Evolutionary conservation across 2,329 filamentous ascomycete genomes (phyloP).

Genomic region (Colletotrichum eleusines): DNA sequence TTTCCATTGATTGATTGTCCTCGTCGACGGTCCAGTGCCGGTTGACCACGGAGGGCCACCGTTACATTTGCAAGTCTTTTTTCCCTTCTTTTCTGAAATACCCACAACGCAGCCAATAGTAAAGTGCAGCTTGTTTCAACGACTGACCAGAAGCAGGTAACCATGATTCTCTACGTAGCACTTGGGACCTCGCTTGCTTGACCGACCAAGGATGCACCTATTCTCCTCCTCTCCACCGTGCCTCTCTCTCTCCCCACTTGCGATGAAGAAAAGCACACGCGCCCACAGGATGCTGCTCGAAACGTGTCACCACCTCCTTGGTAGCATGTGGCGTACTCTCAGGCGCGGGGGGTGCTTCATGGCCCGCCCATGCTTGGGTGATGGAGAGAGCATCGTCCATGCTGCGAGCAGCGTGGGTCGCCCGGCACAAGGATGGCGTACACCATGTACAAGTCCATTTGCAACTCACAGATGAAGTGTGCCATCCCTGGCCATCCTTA

Average conservation of each 20-base stretch:
- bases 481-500: neutral
- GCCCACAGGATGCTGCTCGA: too few species aligned
- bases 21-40: neutral
- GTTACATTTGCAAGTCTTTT: neutral
- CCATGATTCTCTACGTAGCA: neutral
- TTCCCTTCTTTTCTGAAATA: neutral
- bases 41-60: neutral
- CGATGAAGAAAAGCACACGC: neutral
- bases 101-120: neutral
- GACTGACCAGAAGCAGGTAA: neutral
- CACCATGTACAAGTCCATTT: too few species aligned
- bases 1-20: neutral
- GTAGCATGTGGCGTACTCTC: neutral
- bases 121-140: neutral
- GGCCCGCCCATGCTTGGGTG: neutral
- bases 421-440: neutral
- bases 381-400: neutral
- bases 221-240: neutral
- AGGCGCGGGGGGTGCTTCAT: neutral
- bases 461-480: neutral
- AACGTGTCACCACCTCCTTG: neutral
- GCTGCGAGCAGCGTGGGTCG: neutral
- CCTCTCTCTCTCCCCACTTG: too few species aligned
- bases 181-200: neutral
- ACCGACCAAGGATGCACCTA: neutral